Evolutionary conservation across 169 alveolate genomes (phyloP).

Genomic region (Eimeria necatrix): DNA sequence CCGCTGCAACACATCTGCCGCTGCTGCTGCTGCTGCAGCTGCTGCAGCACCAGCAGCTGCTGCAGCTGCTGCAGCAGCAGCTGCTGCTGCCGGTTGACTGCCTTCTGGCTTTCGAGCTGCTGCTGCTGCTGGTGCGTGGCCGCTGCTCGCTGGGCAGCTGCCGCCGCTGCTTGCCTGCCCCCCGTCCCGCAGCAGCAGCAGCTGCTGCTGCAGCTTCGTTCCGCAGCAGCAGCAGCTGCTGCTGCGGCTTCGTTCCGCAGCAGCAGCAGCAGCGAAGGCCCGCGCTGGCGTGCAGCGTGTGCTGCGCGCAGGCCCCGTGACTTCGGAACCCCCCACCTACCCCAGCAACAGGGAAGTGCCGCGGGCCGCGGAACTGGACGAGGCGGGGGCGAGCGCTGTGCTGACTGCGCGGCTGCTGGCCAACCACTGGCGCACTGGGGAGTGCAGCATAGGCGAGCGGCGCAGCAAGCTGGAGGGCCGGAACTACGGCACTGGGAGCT

Average conservation of each 20-base stretch:
- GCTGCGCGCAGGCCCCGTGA: slow-evolving; percentile 67
- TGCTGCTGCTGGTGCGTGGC: slow-evolving; percentile 18
- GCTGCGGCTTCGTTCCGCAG: too few species aligned
- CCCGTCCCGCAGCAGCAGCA: background rate
- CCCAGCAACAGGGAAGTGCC: slow-evolving; percentile 55
- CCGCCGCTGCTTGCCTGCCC: background rate
- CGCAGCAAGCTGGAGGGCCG: slow-evolving; percentile 62
- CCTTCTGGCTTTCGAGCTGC: background rate
- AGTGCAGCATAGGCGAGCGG: slow-evolving; percentile 49
- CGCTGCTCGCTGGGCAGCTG: background rate
- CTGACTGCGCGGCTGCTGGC: slow-evolving; percentile 62
- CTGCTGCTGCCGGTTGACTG: background rate
- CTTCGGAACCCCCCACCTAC: slow-evolving; percentile 66
- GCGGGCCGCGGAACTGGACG: slow-evolving; percentile 64
- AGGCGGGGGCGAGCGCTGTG: slow-evolving; percentile 44
- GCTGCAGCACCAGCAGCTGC: background rate
- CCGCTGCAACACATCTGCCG: background rate
- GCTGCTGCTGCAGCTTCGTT: background rate
- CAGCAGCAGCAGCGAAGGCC: background rate
- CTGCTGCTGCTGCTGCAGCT: background rate
- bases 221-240: background rate
- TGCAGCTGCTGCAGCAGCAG: background rate
- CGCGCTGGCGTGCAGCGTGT: background rate
- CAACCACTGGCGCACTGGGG: slow-evolving; percentile 80
- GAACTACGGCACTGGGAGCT: background rate